phyloP scores from a whole-genome alignment of 305 asterid species.

The Andrographis paniculata region DNA sequence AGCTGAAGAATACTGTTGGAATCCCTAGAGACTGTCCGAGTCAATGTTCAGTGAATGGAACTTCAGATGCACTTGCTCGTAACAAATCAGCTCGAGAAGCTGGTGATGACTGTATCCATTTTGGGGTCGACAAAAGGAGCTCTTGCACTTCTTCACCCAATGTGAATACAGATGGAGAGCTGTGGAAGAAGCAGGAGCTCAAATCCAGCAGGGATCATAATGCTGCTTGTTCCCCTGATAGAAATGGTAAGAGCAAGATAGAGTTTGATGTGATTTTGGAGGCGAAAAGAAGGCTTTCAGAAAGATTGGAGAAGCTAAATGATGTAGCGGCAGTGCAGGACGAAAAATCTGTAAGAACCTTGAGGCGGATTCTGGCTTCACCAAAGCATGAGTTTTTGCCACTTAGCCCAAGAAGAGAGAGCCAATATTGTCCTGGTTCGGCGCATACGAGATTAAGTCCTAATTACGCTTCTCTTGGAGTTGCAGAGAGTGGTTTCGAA shows the following conservation, averaged over 20 bases:
- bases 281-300: slow-evolving; percentile 77
- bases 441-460: no score
- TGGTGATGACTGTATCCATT: slow-evolving; percentile 20
- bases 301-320: slow-evolving; percentile 30
- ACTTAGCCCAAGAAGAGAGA: slow-evolving; percentile 33
- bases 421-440: slow-evolving; percentile 21
- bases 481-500: no score
- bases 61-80: slow-evolving; percentile 6
- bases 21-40: slow-evolving; percentile 18
- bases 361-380: slow-evolving; percentile 51
- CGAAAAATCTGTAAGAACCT: slow-evolving; percentile 35
- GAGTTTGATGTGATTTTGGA: slow-evolving; percentile 49
- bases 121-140: slow-evolving; percentile 14
- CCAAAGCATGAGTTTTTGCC: slow-evolving; percentile 42
- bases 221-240: slow-evolving; percentile 18
- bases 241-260: slow-evolving; percentile 21
- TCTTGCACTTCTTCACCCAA: slow-evolving; percentile 17
- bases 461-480: no score
- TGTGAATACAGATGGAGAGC: slow-evolving; percentile 18
- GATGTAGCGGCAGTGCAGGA: slow-evolving; percentile 16
- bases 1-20: slow-evolving; percentile 32
- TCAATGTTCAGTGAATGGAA: slow-evolving; percentile 3
- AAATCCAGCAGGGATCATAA: slow-evolving; percentile 16
- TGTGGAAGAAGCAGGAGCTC: slow-evolving; percentile 14
- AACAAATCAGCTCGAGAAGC: background rate